A percentile compares a stretch with the other conserved stretches of the same genome.
phyloP scores from a whole-genome alignment of 495 filamentous ascomycete species.

The Hyaloscypha bicolor region DNA sequence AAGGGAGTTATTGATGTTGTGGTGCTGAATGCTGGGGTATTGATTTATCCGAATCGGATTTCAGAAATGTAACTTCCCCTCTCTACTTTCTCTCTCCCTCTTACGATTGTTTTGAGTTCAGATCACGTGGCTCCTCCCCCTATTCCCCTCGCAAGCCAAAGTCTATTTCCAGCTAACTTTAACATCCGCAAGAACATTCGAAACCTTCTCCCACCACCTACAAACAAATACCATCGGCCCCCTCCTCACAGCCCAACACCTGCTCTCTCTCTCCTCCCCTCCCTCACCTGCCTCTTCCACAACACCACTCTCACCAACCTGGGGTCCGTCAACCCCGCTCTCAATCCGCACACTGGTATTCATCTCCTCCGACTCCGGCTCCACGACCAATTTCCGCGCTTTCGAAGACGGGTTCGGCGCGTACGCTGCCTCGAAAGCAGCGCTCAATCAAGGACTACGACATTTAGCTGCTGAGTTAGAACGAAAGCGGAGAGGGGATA shows the following conservation, averaged over 20 bases:
- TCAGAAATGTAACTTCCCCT: slow-evolving; percentile 49
- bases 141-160: neutral
- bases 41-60: slow-evolving; percentile 59
- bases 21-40: slow-evolving; percentile 59
- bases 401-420: slow-evolving; percentile 63
- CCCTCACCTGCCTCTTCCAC: neutral
- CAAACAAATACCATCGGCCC: slow-evolving; percentile 61
- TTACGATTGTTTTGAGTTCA: neutral
- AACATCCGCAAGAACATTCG: slow-evolving; percentile 34
- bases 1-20: slow-evolving; percentile 49
- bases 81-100: neutral
- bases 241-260: slow-evolving; percentile 55
- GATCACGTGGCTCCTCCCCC: neutral
- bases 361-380: slow-evolving; percentile 31
- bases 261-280: slow-evolving; percentile 48
- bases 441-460: slow-evolving; percentile 56
- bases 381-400: slow-evolving; percentile 42
- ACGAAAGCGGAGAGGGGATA: slow-evolving; percentile 34
- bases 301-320: slow-evolving; percentile 27
- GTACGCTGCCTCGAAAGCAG: slow-evolving; percentile 60
- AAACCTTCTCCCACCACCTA: slow-evolving; percentile 54
- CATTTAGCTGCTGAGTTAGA: slow-evolving; percentile 58
- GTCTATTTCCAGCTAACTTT: neutral
- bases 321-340: slow-evolving; percentile 7
- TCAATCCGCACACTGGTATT: slow-evolving; percentile 28